Evolutionary conservation across 768 basidiomycete genomes (phyloP).

Genomic region (Tylopilus rubrobrunneus): DNA sequence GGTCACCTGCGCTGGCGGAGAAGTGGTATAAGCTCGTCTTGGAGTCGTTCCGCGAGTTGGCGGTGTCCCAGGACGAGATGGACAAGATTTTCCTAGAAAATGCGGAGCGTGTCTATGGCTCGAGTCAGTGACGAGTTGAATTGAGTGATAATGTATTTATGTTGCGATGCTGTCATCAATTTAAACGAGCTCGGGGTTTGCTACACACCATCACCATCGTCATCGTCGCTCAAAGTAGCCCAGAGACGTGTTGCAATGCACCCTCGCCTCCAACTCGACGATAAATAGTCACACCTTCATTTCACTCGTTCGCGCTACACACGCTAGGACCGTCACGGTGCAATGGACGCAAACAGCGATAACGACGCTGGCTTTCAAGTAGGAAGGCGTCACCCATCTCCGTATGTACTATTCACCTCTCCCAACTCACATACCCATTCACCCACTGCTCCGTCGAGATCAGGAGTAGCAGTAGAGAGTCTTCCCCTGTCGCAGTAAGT

Average conservation of each 20-base stretch:
- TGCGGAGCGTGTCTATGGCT: slow-evolving; percentile 41
- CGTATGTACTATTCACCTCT: slow-evolving; percentile 28
- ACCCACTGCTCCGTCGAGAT: slow-evolving; percentile 7
- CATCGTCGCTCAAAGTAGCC: slow-evolving; percentile 1
- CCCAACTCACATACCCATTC: slow-evolving; percentile 1
- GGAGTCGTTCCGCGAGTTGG: slow-evolving; percentile 75
- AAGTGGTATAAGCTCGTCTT: slow-evolving; percentile 83
- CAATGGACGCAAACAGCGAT: slow-evolving; percentile 17
- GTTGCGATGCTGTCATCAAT: neutral
- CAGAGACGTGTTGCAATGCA: slow-evolving; percentile 11
- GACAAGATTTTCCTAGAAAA: slow-evolving; percentile 69
- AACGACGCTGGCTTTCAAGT: slow-evolving; percentile 22
- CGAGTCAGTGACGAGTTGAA: slow-evolving; percentile 8
- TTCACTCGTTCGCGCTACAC: too few species aligned
- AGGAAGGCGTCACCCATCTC: slow-evolving; percentile 37
- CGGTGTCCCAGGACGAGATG: slow-evolving; percentile 71
- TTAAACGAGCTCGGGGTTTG: neutral
- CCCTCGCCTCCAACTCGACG: neutral
- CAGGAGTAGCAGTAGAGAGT: slow-evolving; percentile 60
- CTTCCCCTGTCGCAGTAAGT: slow-evolving; percentile 47
- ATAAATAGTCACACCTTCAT: neutral
- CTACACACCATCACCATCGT: neutral
- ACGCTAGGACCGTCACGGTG: too few species aligned
- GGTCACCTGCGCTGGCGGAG: slow-evolving; percentile 46
- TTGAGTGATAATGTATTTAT: neutral